phyloP scores from a whole-genome alignment of 140 eudicot species.

The Ambrosia hybrid region DNA sequence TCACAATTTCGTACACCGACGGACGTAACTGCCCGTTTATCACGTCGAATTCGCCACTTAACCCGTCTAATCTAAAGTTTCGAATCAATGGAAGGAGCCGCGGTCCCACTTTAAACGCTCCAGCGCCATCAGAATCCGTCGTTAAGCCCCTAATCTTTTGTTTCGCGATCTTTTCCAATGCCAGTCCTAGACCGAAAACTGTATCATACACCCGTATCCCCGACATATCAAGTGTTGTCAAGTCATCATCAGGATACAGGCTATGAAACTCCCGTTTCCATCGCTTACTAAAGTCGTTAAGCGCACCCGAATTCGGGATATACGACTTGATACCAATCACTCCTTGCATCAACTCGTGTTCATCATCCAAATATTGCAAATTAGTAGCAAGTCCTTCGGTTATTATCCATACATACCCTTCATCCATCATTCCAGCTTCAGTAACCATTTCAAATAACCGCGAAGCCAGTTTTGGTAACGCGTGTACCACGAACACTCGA shows the following conservation, averaged over 20 bases:
- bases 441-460: constrained; percentile 37
- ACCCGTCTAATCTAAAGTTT: constrained; percentile 35
- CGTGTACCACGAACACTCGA: constrained; percentile 57
- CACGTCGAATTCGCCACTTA: constrained; percentile 47
- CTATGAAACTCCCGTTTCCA: constrained; percentile 39
- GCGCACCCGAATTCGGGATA: constrained; percentile 29
- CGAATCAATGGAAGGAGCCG: constrained; percentile 32
- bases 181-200: constrained; percentile 39
- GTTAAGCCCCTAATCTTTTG: constrained; percentile 31
- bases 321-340: constrained; percentile 46
- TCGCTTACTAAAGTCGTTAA: constrained; percentile 24
- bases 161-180: constrained; percentile 24
- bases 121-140: no score
- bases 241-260: constrained; percentile 40
- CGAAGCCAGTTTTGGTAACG: constrained; percentile 29
- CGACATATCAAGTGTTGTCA: constrained; percentile 27
- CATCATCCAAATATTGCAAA: constrained; percentile 14
- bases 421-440: constrained; percentile 56
- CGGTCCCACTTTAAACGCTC: constrained; percentile 25
- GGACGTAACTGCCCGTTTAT: constrained; percentile 41
- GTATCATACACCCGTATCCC: constrained; percentile 56
- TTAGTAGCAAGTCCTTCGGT: constrained; percentile 38
- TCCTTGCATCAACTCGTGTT: constrained; percentile 45
- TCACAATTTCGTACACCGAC: constrained; percentile 43
- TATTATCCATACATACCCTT: constrained; percentile 56